Percentiles rank a stretch among this genome's conserved stretches.
Evolutionary conservation across 73 alveolate species (phyloP).

Genomic region (Effrenium voratum): DNA sequence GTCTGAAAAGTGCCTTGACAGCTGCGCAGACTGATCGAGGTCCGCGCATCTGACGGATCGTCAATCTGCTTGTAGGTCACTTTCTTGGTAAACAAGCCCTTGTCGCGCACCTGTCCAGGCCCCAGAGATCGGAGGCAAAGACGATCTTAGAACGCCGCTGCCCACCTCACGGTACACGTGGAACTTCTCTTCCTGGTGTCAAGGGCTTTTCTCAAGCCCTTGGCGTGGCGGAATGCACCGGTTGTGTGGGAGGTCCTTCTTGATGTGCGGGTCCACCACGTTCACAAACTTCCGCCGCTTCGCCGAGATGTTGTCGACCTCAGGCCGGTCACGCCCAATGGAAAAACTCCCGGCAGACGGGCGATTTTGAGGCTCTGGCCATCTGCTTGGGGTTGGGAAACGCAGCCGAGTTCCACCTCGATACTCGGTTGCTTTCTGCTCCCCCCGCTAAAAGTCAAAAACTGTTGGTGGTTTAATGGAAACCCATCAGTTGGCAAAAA

Average conservation of each 20-base stretch:
- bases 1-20: too few species aligned
- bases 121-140: neutral
- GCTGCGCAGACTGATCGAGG: too few species aligned
- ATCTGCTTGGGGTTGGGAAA: conserved; percentile 89
- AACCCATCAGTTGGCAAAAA: too few species aligned
- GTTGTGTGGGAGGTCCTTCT: conserved; percentile 93
- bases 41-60: conserved; percentile 76
- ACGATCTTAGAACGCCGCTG: neutral
- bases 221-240: neutral
- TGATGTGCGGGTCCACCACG: conserved; percentile 98
- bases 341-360: neutral
- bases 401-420: conserved; percentile 92
- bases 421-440: too few species aligned
- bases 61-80: conserved; percentile 91
- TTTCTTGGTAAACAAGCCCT: conserved; percentile 61
- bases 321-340: neutral
- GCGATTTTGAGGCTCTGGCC: neutral
- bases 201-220: neutral
- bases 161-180: conserved; percentile 78
- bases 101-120: conserved; percentile 49
- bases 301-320: conserved; percentile 90
- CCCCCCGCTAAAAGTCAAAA: too few species aligned
- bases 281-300: conserved; percentile 97
- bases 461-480: too few species aligned
- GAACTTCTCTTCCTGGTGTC: conserved; percentile 87